Evolutionary conservation across 2,329 filamentous ascomycete species (phyloP), one percentile per base, ranked within the genome.

Genomic region (Fusarium avenaceum): DNA sequence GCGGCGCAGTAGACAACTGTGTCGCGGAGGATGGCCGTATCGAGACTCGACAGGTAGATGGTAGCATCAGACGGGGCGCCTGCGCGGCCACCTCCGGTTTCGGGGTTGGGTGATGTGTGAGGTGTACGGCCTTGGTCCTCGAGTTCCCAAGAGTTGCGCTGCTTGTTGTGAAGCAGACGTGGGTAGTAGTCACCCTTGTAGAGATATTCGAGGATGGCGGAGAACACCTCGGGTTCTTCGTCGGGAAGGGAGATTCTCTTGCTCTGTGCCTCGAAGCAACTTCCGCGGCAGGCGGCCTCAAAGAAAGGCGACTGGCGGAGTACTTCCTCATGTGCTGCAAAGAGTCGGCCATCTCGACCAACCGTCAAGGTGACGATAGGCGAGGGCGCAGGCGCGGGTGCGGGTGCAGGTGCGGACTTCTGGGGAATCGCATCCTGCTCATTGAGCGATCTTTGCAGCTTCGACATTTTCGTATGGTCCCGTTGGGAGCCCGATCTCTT

Each of bases 161-260:
- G 90, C 86, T 92, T 93, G 87, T 92, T 92, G 80, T 93, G 92
- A 73, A 97, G 78, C 83, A 97, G 86, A 80, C 93, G 92, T 57
- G 94, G 94, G 80, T 92, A 96, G 83, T 97, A 97, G 86, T 97
- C 94, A 72, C 92, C 93, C 85, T 96, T 97, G 90, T 97, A 97
- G 72, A 97, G 89, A 80, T 94, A 97, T 84, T 97, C 94, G 83
- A 97, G 93, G 76, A 97, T 86, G 76, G 92, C 94, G 79, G 93
- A 96, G 81, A 97, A 92, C 80, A 96, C 88, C 85, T 97, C 94
- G 73, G 94, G 93, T 84, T 97, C 93, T 86, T 92, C 91, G 76
- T 88, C 84, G 69, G 84, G 85, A 76, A 87, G 91, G 84, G 85
- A 92, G 84, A 88, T 90, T 80, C 88, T 93, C 88, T 88, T 92